Conservation (phyloP, 2,329 filamentous ascomycete genomes). For the Fusarium equiseti region DNA sequence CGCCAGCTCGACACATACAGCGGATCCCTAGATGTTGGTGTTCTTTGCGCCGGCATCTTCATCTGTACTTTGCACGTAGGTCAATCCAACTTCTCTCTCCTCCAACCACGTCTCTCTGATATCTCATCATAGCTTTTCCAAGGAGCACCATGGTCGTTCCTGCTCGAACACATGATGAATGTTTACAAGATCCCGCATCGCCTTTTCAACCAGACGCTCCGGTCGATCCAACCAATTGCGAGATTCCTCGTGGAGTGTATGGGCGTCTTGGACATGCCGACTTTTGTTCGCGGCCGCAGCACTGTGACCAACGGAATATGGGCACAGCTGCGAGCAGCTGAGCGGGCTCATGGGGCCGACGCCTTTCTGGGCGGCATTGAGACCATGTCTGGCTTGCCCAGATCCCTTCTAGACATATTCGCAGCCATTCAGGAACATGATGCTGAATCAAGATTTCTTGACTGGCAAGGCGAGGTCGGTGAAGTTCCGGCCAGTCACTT, state of each 20-base stretch:
- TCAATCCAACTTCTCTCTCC: too few species aligned
- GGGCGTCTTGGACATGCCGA: slow-evolving; percentile 41
- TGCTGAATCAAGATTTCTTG: slow-evolving; percentile 34
- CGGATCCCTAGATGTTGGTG: slow-evolving; percentile 7
- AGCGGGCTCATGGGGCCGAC: neutral
- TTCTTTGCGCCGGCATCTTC: slow-evolving; percentile 26
- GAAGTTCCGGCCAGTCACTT: slow-evolving; percentile 46
- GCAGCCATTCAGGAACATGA: slow-evolving; percentile 26
- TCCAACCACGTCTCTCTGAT: too few species aligned
- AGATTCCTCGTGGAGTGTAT: slow-evolving; percentile 27
- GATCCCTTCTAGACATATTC: slow-evolving; percentile 46
- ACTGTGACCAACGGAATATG: slow-evolving; percentile 29
- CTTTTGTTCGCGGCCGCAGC: slow-evolving; percentile 33
- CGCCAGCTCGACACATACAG: slow-evolving; percentile 14
- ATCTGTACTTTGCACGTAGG: slow-evolving; percentile 34
- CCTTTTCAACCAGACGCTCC: slow-evolving; percentile 1
- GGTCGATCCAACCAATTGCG: too few species aligned
- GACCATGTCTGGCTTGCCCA: slow-evolving; percentile 45
- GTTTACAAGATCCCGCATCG: slow-evolving; percentile 17
- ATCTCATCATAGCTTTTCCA: slow-evolving; percentile 25
- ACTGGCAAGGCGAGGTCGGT: slow-evolving; percentile 46
- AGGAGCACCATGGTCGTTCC: slow-evolving; percentile 28
- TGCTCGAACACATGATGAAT: slow-evolving; percentile 34
- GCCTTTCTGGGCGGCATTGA: slow-evolving; percentile 36
- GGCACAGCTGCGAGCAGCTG: slow-evolving; percentile 11